These are phyloP conservation scores for Combretum micranthum DNA, from an alignment of 345 rosid species.

Conservation along the genomic window DNA sequence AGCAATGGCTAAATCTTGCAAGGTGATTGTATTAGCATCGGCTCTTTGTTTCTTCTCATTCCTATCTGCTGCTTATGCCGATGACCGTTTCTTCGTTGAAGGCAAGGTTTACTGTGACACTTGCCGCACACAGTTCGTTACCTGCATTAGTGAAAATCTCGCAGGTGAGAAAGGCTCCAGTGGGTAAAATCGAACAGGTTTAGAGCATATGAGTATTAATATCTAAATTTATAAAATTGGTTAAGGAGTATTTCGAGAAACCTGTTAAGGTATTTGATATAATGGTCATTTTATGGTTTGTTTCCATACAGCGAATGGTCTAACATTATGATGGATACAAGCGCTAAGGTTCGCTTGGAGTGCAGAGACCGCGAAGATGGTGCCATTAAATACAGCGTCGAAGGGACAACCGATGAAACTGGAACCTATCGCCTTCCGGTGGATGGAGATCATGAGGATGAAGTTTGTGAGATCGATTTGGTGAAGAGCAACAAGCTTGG, in stretches of 20 bases:
- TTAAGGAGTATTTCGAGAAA: no score
- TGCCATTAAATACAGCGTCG: not conserved
- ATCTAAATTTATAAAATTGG: no score
- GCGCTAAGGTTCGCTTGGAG: slow-evolving; percentile 23
- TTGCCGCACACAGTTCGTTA: slow-evolving; percentile 8
- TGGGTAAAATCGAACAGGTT: no score
- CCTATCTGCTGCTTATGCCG: not conserved
- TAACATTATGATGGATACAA: not conserved
- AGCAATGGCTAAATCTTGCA: no score
- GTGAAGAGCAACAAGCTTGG: slow-evolving; percentile 13
- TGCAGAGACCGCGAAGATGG: slow-evolving; percentile 17
- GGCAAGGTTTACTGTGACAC: slow-evolving; percentile 8
- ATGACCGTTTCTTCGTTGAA: slow-evolving; percentile 6
- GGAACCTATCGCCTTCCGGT: slow-evolving; percentile 20
- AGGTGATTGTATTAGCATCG: not conserved
- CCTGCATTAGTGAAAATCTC: slow-evolving; percentile 1
- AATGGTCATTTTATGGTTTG: no score
- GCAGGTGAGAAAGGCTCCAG: no score
- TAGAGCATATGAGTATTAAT: no score
- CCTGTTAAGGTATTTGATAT: no score
- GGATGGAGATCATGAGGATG: slow-evolving; percentile 27
- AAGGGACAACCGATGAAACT: slow-evolving; percentile 8
- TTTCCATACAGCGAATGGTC: no score
- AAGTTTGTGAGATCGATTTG: slow-evolving; percentile 21
- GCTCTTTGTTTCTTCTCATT: slow-evolving; percentile 6